phyloP scores from a whole-genome alignment of 2,329 filamentous ascomycete species.

The Corinectria fuckeliana region DNA sequence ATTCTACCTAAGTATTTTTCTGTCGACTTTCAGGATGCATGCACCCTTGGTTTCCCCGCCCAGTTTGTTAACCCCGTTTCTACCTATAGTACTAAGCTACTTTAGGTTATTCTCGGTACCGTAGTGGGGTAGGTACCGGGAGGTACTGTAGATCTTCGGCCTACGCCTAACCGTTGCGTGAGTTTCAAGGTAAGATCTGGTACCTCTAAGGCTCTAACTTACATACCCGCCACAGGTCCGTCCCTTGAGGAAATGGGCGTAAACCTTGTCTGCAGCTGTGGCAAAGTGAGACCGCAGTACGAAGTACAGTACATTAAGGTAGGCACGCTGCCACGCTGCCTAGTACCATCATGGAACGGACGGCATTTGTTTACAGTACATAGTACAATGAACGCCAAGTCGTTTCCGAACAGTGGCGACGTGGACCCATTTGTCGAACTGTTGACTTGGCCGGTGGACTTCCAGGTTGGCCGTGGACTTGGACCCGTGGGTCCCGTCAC shows the following conservation, averaged over 20 bases:
- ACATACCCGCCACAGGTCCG: not conserved
- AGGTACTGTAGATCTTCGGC: not conserved
- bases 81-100: too few relatives aligned
- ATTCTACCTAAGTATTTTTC: too few relatives aligned
- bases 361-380: not conserved
- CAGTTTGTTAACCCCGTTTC: not conserved
- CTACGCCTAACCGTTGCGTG: not conserved
- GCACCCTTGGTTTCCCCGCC: not conserved
- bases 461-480: not conserved
- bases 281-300: not conserved
- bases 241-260: not conserved
- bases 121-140: not conserved
- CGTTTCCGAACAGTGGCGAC: conserved; percentile 22
- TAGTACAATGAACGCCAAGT: conserved; percentile 20
- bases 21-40: not conserved
- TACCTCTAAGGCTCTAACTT: not conserved
- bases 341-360: not conserved
- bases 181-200: not conserved
- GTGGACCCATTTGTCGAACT: conserved; percentile 7
- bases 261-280: not conserved
- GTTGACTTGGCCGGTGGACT: too few relatives aligned
- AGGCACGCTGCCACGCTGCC: too few relatives aligned
- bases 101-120: not conserved
- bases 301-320: too few relatives aligned
- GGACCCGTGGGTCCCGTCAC: conserved; percentile 8